Evolutionary conservation across 2,329 filamentous ascomycete species (phyloP).

Genomic region (Amauroascus verrucosus): DNA sequence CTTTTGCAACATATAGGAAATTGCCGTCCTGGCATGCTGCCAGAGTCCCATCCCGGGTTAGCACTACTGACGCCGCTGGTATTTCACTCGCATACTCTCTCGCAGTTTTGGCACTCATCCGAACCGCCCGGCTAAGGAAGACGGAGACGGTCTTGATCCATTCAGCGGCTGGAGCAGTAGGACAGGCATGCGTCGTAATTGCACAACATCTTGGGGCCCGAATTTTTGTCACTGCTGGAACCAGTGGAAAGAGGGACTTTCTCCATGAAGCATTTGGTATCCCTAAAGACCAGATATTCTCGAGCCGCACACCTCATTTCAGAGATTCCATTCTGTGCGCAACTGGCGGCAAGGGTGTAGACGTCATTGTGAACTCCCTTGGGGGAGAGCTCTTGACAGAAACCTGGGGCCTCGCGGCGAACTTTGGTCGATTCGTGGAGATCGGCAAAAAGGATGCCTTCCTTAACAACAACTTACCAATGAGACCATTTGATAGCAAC

Average conservation of each 20-base stretch:
- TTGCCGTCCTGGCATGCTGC: too few relatives aligned
- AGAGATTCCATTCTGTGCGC: slow-evolving; percentile 18
- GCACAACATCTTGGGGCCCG: slow-evolving; percentile 17
- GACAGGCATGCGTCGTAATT: slow-evolving; percentile 14
- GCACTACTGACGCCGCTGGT: too few relatives aligned
- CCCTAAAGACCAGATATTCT: background rate
- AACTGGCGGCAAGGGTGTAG: slow-evolving; percentile 18
- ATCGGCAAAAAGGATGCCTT: slow-evolving; percentile 11
- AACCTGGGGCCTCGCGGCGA: slow-evolving; percentile 14
- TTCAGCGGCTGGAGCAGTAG: slow-evolving; percentile 18
- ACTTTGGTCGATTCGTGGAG: slow-evolving; percentile 26
- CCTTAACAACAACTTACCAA: slow-evolving; percentile 11
- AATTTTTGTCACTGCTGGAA: slow-evolving; percentile 18
- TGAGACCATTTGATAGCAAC: slow-evolving; percentile 23
- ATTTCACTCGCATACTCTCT: too few relatives aligned
- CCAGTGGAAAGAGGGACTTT: slow-evolving; percentile 16
- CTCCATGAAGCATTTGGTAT: slow-evolving; percentile 17
- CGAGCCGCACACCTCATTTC: slow-evolving; percentile 10
- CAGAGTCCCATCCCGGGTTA: too few relatives aligned
- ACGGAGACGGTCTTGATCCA: slow-evolving; percentile 16
- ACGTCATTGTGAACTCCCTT: slow-evolving; percentile 17
- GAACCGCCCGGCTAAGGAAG: background rate
- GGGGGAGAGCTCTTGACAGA: slow-evolving; percentile 12
- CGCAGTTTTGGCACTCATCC: too few relatives aligned
- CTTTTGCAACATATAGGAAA: too few relatives aligned